phyloP scores from a whole-genome alignment of 352 stramenopile genomes.

The Globisporangium heterothallicum region DNA sequence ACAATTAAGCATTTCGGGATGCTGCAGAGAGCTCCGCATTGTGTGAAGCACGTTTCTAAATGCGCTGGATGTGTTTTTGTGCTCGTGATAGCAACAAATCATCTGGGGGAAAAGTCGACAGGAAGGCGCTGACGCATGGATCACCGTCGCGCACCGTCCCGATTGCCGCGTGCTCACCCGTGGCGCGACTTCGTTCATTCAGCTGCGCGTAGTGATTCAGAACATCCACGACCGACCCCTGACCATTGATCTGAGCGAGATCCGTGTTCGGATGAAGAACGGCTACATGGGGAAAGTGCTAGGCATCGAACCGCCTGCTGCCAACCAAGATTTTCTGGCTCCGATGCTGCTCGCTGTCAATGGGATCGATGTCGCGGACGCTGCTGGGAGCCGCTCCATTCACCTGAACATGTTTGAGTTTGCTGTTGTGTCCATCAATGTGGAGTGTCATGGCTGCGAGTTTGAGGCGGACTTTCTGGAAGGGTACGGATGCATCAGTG shows the following conservation, averaged over 20 bases:
- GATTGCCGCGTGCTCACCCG: constrained; percentile 50
- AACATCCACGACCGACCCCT: constrained; percentile 52
- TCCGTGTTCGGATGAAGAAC: constrained; percentile 70
- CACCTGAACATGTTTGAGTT: constrained; percentile 66
- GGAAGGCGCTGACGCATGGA: constrained; percentile 64
- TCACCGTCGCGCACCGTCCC: constrained; percentile 62
- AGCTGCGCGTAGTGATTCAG: constrained; percentile 65
- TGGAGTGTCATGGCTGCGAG: constrained; percentile 60
- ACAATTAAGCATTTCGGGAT: not conserved
- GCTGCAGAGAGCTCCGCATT: not conserved
- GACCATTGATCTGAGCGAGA: constrained; percentile 52
- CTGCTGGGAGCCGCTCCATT: constrained; percentile 23
- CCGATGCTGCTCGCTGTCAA: constrained; percentile 55
- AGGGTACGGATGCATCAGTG: no score
- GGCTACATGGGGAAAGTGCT: constrained; percentile 45
- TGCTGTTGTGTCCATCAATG: constrained; percentile 49
- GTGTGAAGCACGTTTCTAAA: not conserved
- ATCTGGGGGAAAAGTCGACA: constrained; percentile 63
- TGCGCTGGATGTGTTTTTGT: not conserved
- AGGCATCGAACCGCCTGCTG: constrained; percentile 12
- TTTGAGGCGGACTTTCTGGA: constrained; percentile 79
- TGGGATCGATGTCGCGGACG: constrained; percentile 27
- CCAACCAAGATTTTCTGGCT: constrained; percentile 22
- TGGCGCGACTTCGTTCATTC: constrained; percentile 34
- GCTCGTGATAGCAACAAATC: constrained; percentile 33